Evolutionary conservation across 2,329 filamentous ascomycete genomes (phyloP).

Genomic region (Xylariaceae sp.): DNA sequence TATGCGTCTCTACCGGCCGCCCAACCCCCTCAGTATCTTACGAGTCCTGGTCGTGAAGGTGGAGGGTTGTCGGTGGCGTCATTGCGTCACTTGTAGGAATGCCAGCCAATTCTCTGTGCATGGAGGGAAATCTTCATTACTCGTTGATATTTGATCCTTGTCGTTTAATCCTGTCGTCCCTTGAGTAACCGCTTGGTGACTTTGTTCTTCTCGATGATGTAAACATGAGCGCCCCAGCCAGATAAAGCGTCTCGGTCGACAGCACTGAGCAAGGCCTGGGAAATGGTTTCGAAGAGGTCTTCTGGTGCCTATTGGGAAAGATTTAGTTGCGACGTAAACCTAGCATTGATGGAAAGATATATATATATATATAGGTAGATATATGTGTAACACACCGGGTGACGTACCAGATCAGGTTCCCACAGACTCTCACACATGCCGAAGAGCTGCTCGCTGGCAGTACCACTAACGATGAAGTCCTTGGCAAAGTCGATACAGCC

Average conservation of each 20-base stretch:
- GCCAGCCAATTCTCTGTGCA: no score
- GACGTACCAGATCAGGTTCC: constrained; percentile 89
- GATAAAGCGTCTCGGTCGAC: constrained; percentile 95
- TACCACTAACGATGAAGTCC: constrained; percentile 98
- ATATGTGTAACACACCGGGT: not conserved
- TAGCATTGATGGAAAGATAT: not conserved
- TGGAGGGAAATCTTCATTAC: not conserved
- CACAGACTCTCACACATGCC: constrained; percentile 97
- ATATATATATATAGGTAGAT: not conserved
- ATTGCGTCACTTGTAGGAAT: no score
- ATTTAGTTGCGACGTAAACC: not conserved
- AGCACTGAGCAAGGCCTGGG: constrained; percentile 90
- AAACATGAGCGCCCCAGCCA: constrained; percentile 97
- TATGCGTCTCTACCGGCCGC: constrained; percentile 4
- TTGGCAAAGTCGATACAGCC: constrained; percentile 99
- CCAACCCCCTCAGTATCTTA: no score
- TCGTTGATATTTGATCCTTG: not conserved
- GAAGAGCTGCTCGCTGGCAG: constrained; percentile 94
- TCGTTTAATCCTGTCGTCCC: constrained; percentile 81
- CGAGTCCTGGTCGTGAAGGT: no score
- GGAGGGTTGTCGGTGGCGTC: no score
- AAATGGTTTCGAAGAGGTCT: constrained; percentile 97
- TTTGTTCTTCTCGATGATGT: constrained; percentile 99
- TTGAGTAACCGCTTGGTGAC: constrained; percentile 98
- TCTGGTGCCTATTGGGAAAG: constrained; percentile 64